A percentile compares a stretch with the other conserved stretches of the same genome.
Evolutionary conservation across 768 basidiomycete genomes (phyloP).

Genomic region (Inosperma sp.): DNA sequence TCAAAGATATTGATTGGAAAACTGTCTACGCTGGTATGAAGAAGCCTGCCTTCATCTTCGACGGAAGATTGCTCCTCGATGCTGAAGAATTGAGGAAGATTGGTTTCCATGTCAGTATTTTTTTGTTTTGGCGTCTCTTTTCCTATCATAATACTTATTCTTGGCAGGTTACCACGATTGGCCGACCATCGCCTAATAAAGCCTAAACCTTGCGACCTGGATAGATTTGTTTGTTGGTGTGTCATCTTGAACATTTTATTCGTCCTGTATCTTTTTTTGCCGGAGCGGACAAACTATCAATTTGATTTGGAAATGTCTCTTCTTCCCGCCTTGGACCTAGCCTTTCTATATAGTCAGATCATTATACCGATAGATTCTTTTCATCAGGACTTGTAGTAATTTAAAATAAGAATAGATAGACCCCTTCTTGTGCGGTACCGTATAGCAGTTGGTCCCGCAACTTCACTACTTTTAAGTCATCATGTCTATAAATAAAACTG

Average conservation of each 20-base stretch:
- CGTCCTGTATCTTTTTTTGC: neutral
- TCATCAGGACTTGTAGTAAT: no score
- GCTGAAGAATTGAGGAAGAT: slow-evolving; percentile 73
- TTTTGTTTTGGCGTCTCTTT: neutral
- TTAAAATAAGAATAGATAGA: no score
- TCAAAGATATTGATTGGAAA: slow-evolving; percentile 88
- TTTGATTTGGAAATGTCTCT: no score
- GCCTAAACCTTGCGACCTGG: neutral
- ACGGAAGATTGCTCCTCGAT: slow-evolving; percentile 86
- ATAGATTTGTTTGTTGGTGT: neutral
- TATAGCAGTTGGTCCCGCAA: no score
- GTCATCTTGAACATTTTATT: neutral
- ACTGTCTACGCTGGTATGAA: slow-evolving; percentile 83
- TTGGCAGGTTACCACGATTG: slow-evolving; percentile 27
- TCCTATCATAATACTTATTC: neutral
- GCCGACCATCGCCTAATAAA: slow-evolving; percentile 17
- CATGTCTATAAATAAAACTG: no score
- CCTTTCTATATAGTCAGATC: no score
- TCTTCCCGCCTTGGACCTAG: no score
- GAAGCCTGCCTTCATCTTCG: slow-evolving; percentile 98
- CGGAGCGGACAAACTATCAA: no score
- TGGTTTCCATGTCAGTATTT: slow-evolving; percentile 73
- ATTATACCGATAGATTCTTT: no score
- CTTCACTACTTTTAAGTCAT: no score
- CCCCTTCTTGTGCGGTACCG: no score